These are phyloP conservation scores for Anthracocystis walkeri DNA, from an alignment of 1,284 basidiomycete genomes.

Conservation along the genomic window DNA sequence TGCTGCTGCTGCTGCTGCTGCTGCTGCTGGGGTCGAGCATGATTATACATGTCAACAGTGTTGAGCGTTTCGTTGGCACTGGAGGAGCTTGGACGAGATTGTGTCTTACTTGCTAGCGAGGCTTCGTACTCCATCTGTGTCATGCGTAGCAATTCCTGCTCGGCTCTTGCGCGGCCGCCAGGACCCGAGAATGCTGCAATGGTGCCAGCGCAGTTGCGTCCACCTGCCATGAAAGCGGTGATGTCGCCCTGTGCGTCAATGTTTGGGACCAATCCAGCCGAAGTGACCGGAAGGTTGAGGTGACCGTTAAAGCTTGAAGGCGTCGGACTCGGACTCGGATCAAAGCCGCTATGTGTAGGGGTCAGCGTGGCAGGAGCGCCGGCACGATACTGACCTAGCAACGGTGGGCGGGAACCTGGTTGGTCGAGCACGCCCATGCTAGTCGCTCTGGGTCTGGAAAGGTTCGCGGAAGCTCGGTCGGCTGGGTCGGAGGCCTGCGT, in stretches of 20 bases:
- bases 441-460: slow-evolving; percentile 39
- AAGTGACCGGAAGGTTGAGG: slow-evolving; percentile 5
- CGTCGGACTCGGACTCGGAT: slow-evolving; percentile 6
- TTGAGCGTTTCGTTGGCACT: slow-evolving; percentile 20
- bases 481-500: slow-evolving; percentile 6
- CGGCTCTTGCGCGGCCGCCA: slow-evolving; percentile 56
- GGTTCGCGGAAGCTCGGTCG: slow-evolving; percentile 6
- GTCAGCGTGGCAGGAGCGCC: neutral
- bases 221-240: slow-evolving; percentile 23
- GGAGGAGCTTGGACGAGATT: slow-evolving; percentile 27
- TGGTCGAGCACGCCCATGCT: slow-evolving; percentile 52
- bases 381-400: slow-evolving; percentile 15
- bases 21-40: slow-evolving; percentile 20
- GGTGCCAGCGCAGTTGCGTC: slow-evolving; percentile 62
- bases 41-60: slow-evolving; percentile 12
- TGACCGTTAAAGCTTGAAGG: slow-evolving; percentile 5
- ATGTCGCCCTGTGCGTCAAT: slow-evolving; percentile 22
- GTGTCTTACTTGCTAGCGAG: slow-evolving; percentile 1
- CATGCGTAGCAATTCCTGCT: slow-evolving; percentile 61
- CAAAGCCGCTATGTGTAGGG: neutral
- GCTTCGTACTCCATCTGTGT: slow-evolving; percentile 37
- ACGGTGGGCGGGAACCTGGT: slow-evolving; percentile 16
- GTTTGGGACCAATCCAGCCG: slow-evolving; percentile 2
- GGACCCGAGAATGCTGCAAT: slow-evolving; percentile 64
- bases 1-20: slow-evolving; percentile 7